phyloP scores from a whole-genome alignment of 139 green algal species.

The Chlamydomonas sp. region DNA sequence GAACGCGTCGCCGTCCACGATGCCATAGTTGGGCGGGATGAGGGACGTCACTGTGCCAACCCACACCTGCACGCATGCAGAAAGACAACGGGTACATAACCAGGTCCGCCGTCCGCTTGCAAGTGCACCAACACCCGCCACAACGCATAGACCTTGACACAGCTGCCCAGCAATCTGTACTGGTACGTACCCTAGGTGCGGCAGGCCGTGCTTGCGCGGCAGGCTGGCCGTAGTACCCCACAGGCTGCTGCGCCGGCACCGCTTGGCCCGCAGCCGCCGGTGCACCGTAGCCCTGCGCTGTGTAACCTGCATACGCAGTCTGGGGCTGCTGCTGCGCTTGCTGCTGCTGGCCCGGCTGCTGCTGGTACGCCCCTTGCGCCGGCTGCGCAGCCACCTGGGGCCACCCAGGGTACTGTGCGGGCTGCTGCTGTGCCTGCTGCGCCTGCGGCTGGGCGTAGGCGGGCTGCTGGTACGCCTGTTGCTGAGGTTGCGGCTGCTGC shows the following conservation, averaged over 20 bases:
- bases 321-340: conserved; percentile 18
- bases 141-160: too few species aligned
- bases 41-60: conserved; percentile 64
- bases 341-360: not conserved
- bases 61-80: conserved; percentile 40
- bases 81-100: not conserved
- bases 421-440: conserved; percentile 2
- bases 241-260: not conserved
- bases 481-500: not conserved
- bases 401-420: not conserved
- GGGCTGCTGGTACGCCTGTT: not conserved
- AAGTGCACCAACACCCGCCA: not conserved
- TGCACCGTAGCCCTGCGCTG: conserved; percentile 1
- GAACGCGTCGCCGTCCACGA: conserved; percentile 70
- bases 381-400: not conserved
- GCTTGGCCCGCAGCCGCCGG: not conserved
- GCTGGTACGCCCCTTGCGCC: not conserved
- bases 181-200: not conserved
- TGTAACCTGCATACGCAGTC: not conserved
- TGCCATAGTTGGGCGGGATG: conserved; percentile 76
- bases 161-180: not conserved
- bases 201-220: not conserved
- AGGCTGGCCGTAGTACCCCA: not conserved
- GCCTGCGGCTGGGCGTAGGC: conserved; percentile 6
- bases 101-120: not conserved